Evolutionary conservation across 2,329 filamentous ascomycete genomes (phyloP), one percentile per base, ranked within the genome.

Genomic region (Bipolaris sorokiniana): DNA sequence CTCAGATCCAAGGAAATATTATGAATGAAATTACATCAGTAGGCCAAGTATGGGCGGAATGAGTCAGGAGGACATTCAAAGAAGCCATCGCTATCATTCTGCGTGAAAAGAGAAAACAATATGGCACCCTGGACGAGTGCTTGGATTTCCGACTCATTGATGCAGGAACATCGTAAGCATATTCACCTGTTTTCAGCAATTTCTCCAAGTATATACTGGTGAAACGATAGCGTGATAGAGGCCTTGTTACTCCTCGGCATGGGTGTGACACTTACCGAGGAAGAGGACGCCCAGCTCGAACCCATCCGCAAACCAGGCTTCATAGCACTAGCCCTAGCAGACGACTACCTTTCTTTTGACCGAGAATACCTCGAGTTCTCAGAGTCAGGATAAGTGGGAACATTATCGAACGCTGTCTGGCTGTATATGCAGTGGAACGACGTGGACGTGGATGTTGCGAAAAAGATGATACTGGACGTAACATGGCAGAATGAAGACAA

Each of bases 331-430:
- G 4, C 28, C 1, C n/a, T 45, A 7, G 45, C 28, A 1, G 49
- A 48, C 7, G 51, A 54, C n/a, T 44, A 37, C 38, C 23, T 54
- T 7, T 54, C 51, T 5, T 54, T 48, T 15, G 51, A 54, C 5
- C 45, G 45, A 20, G 51, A 54, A 23, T 49, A 54, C 20, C 15
- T n/a, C 11, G 45, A 37, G 20, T 49, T 54, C 3, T 2, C 7
- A 3, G 15, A 31, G 1, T 16, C 20, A 11, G 15, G 3, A 9
- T 2, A 20, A 3, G 5, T n/a, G 2, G 6, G 28, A 10, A 54
- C 51, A 3, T 11, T 54, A 5, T 44, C 4, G 3, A 54, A 54
- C 9, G 20, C 45, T 2, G 46, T 54, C 9, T 54, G 45, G 45
- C 20, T 54, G 9, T n/a, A 54, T 22, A 49, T 54, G 51, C 45